Evolutionary conservation across 441 rosid genomes (phyloP), one percentile per base, ranked within the genome.

Genomic region (Mallotus japonicus): DNA sequence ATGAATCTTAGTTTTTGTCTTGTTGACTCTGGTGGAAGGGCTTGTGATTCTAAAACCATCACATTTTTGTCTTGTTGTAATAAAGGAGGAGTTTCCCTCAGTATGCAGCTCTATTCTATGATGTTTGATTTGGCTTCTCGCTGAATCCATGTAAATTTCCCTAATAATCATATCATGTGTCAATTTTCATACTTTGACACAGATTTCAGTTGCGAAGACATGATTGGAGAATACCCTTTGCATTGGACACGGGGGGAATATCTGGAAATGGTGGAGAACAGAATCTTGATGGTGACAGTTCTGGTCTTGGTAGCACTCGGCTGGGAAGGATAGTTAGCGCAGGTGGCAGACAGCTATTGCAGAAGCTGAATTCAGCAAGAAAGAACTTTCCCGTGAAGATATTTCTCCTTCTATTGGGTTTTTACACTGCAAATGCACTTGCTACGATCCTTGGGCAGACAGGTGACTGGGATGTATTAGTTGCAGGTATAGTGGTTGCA

Each of bases 371-470:
- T 85, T 81, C 88, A 5, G 90, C 94, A 46, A 86, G 99, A 75
- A 90, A 86, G 72, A 91, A 95, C 83, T 82, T 95, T 66, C 98
- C 99, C 1, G 87, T 86, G 94, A 95, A 95, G 86, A 76, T 91
- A 76, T 95, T 95, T 72, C 84, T 95, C 19, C 80, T 95, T 11
- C 89, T 95, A 22, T 80, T 95, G 70, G 98, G 99, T 50, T 95
- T 95, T 86, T 95, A 93, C 77, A 91, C 96, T 0, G 99, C 98
- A 53, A 95, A 95, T 82, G 99, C 99, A 19, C 77, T 95, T 49
- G 98, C 99, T 4, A 95, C 97, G 0, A 95, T 93, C 81, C 99
- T 95, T 60, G 97, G 98, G 37, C 98, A 95, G 80, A 93, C 99
- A 3, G 98, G 98, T 72, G 98, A 95, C 34, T 95, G 97, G 99